phyloP scores from a whole-genome alignment of 108 stramenopile species.

The Nitzschia sp. region DNA sequence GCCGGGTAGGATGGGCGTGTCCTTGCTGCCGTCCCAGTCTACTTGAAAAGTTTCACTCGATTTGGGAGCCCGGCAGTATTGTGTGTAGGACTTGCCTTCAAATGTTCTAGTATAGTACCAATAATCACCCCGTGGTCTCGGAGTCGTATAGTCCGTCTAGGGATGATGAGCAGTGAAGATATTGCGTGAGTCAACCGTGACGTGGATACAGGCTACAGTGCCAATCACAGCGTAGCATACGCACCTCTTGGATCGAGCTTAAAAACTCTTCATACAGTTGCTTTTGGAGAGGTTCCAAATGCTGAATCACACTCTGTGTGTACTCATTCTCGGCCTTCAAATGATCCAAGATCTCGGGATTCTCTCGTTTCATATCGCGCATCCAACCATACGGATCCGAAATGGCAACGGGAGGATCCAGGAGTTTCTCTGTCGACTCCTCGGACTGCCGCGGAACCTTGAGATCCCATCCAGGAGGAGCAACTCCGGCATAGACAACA shows the following conservation, averaged over 20 bases:
- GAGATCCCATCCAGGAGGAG: constrained; percentile 28
- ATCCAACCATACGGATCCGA: constrained; percentile 93
- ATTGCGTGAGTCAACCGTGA: too few relatives aligned
- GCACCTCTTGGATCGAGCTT: constrained; percentile 52
- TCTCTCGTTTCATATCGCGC: constrained; percentile 81
- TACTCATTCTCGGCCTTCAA: constrained; percentile 87
- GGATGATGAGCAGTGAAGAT: too few relatives aligned
- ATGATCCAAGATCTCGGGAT: constrained; percentile 74
- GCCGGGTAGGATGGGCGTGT: constrained; percentile 60
- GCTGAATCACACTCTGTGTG: constrained; percentile 57
- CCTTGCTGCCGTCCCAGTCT: constrained; percentile 66
- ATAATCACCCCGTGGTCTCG: constrained; percentile 61
- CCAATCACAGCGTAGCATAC: neutral
- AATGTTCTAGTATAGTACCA: constrained; percentile 90
- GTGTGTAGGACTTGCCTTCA: constrained; percentile 85
- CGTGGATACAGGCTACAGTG: too few relatives aligned
- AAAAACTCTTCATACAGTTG: constrained; percentile 83
- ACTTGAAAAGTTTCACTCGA: constrained; percentile 13
- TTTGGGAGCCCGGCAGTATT: constrained; percentile 81
- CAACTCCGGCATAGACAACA: constrained; percentile 56
- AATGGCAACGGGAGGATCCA: constrained; percentile 73
- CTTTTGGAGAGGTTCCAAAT: constrained; percentile 60
- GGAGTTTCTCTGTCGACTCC: constrained; percentile 56
- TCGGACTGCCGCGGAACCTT: constrained; percentile 62
- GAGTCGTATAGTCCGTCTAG: constrained; percentile 83